A percentile compares a stretch with the other conserved stretches of the same genome.
Evolutionary conservation across 2,329 filamentous ascomycete species (phyloP).

Genomic region (Hymenoscyphus fraxineus): DNA sequence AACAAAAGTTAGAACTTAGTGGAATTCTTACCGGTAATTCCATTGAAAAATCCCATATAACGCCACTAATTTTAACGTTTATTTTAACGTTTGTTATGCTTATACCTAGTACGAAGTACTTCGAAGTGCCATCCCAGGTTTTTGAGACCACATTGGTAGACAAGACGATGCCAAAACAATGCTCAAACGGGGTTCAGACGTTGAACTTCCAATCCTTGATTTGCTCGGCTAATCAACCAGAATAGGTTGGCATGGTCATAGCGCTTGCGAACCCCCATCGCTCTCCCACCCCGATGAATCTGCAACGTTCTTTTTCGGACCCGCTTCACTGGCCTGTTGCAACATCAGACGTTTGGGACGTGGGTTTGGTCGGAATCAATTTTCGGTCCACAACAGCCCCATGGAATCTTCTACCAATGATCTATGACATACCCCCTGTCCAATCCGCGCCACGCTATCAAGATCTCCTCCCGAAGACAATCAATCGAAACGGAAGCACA

Average conservation of each 20-base stretch:
- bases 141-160: background rate
- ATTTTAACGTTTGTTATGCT: no score
- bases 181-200: slow-evolving; percentile 1
- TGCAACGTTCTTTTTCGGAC: background rate
- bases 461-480: background rate
- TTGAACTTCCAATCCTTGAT: background rate
- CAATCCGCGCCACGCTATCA: background rate
- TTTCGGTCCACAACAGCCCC: background rate
- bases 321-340: background rate
- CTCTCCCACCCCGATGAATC: background rate
- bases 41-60: background rate
- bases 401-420: background rate
- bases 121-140: background rate
- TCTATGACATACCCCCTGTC: background rate
- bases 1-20: background rate
- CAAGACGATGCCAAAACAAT: background rate
- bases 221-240: background rate
- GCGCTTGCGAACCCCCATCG: background rate
- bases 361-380: background rate
- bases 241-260: background rate
- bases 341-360: background rate
- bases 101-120: no score
- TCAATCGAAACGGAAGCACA: background rate
- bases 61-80: no score
- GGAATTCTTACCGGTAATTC: background rate